phyloP scores from a whole-genome alignment of 345 rosid species.

The Ceriops decandra region DNA sequence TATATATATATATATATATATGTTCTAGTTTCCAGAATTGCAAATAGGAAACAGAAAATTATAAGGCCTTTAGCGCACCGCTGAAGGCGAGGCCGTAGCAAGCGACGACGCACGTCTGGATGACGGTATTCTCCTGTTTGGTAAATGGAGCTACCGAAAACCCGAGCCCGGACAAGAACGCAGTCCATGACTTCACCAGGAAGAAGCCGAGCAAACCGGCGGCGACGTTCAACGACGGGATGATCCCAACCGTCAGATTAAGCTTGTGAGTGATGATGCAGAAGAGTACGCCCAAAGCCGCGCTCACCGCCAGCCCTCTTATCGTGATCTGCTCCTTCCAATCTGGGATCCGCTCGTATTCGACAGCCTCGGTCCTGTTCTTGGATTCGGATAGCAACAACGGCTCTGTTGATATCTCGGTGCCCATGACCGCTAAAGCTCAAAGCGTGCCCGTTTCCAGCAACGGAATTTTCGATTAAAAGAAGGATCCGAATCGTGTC shows the following conservation, averaged over 20 bases:
- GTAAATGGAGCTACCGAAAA: slow-evolving; percentile 62
- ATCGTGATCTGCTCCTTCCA: slow-evolving; percentile 94
- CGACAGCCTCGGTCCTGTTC: slow-evolving; percentile 16
- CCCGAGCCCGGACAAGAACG: slow-evolving; percentile 57
- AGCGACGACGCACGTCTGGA: slow-evolving; percentile 96
- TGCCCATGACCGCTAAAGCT: slow-evolving; percentile 41
- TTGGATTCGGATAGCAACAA: slow-evolving; percentile 34
- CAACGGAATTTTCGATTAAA: no score
- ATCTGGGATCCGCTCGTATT: slow-evolving; percentile 49
- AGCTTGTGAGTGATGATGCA: slow-evolving; percentile 90
- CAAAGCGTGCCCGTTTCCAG: no score
- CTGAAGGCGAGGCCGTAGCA: slow-evolving; percentile 92
- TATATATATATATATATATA: no score
- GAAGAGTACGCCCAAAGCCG: slow-evolving; percentile 63
- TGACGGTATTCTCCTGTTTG: slow-evolving; percentile 87
- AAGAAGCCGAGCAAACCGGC: slow-evolving; percentile 93
- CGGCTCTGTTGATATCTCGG: slow-evolving; percentile 55
- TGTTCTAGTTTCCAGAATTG: not conserved
- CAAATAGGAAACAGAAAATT: not conserved
- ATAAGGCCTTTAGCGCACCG: slow-evolving; percentile 29
- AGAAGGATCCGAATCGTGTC: no score
- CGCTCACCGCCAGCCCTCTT: slow-evolving; percentile 70
- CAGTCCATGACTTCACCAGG: slow-evolving; percentile 88
- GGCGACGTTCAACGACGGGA: slow-evolving; percentile 86
- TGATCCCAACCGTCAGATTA: slow-evolving; percentile 84